Base-by-base conservation (phyloP, 441 rosid genomes). In the Erodium trifolium region DNA sequence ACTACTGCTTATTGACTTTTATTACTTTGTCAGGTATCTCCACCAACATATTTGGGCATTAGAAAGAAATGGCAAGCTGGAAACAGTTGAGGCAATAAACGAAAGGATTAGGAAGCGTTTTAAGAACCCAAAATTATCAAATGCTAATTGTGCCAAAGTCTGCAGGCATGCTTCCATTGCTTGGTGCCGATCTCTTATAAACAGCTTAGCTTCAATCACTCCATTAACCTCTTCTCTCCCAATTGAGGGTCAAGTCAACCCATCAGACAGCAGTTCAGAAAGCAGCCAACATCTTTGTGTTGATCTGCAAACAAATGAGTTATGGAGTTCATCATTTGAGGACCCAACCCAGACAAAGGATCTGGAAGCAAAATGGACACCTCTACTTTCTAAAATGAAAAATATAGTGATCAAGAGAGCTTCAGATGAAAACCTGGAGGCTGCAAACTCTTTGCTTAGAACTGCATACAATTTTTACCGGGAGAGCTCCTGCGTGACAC, bases 21-120 rank as follows among this genome's bases (percentile, higher is more conserved):
- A 62, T 62, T 62, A 62, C 65, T 80, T 75, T 70, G 79, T 62
- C 86, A 92, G 97, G 68, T 86, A 83, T 82, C 88, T 92, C 78
- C 96, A 95, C 71, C 79, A 67, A 78, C 85, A 87, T 79, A 83
- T 95, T 4, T 70, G 70, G 43, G 79, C 80, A 60, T 78, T 92
- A 77, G 95, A 92, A 80, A 83, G 78, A 75, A 85, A 82, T 72
- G 86, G 88, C 73, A 89, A 88, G 79, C 86, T 90, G 70, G 98
- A 90, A 81, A 85, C 77, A 9, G 82, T 95, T 74, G 99, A 90
- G 80, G 87, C 86, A 66, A 85, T 95, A 77, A 87, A 92, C 76
- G 98, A 95, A 79, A 88, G 83, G 86, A 79, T 95, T 49, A 83
- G 95, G 69, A 95, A 90, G 79, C 97, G 98, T 74, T 92, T 92